Conservation (phyloP, 768 basidiomycete genomes). For the Mycena floridula region DNA sequence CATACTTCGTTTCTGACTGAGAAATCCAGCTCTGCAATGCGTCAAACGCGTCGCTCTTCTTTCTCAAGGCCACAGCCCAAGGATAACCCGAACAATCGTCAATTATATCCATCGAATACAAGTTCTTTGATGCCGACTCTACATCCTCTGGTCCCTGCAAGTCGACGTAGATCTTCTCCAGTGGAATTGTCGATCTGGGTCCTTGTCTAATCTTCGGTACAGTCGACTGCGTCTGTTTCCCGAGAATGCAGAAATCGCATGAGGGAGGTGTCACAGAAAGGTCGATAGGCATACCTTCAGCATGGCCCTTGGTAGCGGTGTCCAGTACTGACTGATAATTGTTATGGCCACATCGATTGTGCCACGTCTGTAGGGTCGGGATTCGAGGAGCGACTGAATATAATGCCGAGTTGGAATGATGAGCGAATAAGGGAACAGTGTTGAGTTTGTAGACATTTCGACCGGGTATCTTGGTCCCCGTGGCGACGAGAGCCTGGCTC, state of each 20-base stretch:
- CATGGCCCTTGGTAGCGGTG: neutral
- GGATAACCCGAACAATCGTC: neutral
- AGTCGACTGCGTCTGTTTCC: neutral
- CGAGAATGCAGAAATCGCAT: neutral
- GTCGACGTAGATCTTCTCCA: neutral
- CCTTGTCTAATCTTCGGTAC: neutral
- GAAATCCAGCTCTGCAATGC: neutral
- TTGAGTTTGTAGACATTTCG: neutral
- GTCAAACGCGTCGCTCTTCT: neutral
- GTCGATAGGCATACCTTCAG: neutral
- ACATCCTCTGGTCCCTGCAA: neutral
- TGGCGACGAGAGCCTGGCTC: neutral
- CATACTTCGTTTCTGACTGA: neutral
- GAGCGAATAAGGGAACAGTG: neutral
- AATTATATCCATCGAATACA: neutral
- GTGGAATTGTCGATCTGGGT: neutral
- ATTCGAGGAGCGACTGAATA: neutral
- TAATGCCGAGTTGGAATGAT: neutral
- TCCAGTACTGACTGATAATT: neutral
- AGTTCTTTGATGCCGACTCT: neutral
- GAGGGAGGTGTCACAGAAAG: neutral
- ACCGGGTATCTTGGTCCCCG: neutral
- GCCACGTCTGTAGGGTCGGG: neutral
- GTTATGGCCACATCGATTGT: neutral
- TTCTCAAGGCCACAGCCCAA: neutral